Evolutionary conservation across 2,329 filamentous ascomycete species (phyloP), one percentile per base, ranked within the genome.

Genomic region (Rutstroemia sydowiana): DNA sequence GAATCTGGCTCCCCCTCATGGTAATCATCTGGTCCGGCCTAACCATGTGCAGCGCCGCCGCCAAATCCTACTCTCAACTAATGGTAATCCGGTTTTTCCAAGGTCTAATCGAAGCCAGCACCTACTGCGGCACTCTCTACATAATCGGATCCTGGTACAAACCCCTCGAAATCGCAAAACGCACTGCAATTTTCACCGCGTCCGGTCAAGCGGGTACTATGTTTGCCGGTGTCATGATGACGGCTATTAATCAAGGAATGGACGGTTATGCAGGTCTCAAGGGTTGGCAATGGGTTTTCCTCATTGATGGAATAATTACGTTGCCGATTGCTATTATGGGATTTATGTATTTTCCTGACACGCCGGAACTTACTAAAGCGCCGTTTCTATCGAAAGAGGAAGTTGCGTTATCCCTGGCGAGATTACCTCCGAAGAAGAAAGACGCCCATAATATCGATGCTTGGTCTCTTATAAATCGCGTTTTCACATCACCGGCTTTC

Each of bases 141-240:
- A 73, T 81, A 50, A 69, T 81, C 1, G 77, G 78, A 1, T 75
- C 73, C 0, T 82, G 78, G 78, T 81, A 81, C 60, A 78, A 73
- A 0, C 72, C 74, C 52, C 68, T 70, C 21, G 78, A 82, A 63
- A 72, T 82, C 0, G 79, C 76, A 3, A 82, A 82, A 63, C 71
- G 79, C 20, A 41, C 13, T 13, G 23, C 23, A 7, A 75, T 85
- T 48, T 84, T 84, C 63, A 81, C 78, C 1, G 74, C 77, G 1
- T 78, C 75, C 1, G 79, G 79, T 0, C 68, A 82, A 2, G 78
- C 77, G 0, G 81, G 79, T 0, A 81, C 75, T 0, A 77, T 84
- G 73, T 78, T 84, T 47, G 75, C 76, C 11, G 81, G 81, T 1
- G 81, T 82, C 63, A 75, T 85, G 51, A 79, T 83, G 61, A 77